A percentile compares a stretch with the other conserved stretches of the same genome.
Evolutionary conservation across 768 basidiomycete genomes (phyloP).

Genomic region (Leccinum fibrillosum): DNA sequence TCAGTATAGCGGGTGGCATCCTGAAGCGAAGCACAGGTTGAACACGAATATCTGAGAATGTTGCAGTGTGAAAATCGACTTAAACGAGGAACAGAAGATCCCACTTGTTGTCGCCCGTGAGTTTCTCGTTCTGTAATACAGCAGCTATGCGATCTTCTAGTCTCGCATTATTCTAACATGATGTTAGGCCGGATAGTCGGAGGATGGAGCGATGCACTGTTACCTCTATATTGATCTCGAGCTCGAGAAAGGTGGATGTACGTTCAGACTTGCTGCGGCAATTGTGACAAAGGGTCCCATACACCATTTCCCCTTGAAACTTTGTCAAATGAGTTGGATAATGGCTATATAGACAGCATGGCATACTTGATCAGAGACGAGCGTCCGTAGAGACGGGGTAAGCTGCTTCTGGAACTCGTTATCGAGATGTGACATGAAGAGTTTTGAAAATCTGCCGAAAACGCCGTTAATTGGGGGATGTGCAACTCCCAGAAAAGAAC

Average conservation of each 20-base stretch:
- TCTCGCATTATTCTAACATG: slow-evolving; percentile 57
- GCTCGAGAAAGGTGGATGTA: slow-evolving; percentile 73
- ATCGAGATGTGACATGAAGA: slow-evolving; percentile 89
- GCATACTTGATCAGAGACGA: slow-evolving; percentile 71
- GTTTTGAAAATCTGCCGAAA: slow-evolving; percentile 76
- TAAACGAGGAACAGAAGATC: neutral
- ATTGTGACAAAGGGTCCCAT: slow-evolving; percentile 71
- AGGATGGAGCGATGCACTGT: neutral
- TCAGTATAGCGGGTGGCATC: slow-evolving; percentile 79
- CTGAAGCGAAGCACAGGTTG: slow-evolving; percentile 65
- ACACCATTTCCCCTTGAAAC: slow-evolving; percentile 87
- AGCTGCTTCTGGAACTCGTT: slow-evolving; percentile 83
- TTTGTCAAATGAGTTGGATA: slow-evolving; percentile 29
- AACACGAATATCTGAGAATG: slow-evolving; percentile 69
- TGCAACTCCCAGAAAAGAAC: slow-evolving; percentile 18
- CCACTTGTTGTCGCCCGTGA: slow-evolving; percentile 84
- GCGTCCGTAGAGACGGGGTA: slow-evolving; percentile 54
- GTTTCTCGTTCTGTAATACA: slow-evolving; percentile 62
- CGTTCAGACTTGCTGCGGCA: slow-evolving; percentile 72
- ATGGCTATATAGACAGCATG: neutral
- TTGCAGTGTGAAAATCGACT: neutral
- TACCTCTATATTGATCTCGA: slow-evolving; percentile 84
- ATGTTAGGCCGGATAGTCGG: neutral
- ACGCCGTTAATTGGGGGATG: slow-evolving; percentile 4
- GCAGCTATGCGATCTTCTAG: slow-evolving; percentile 72